Conservation (phyloP, 2,329 filamentous ascomycete genomes). For the Penicillium sp. region DNA sequence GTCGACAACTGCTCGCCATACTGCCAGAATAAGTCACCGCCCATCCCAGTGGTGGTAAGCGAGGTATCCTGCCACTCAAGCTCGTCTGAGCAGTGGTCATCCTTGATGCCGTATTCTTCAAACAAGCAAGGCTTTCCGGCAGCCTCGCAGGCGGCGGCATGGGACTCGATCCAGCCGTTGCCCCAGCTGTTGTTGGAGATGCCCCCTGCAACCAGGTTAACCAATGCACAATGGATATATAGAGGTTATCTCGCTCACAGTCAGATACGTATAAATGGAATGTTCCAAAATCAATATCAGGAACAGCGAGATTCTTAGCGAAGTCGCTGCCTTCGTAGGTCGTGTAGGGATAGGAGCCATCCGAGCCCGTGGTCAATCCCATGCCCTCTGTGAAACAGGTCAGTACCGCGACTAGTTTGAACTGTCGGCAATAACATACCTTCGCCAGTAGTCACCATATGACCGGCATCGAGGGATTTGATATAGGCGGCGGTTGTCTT, state of each 20-base stretch:
- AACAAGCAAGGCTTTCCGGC: constrained; percentile 48
- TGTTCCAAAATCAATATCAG: constrained; percentile 61
- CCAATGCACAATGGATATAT: no score
- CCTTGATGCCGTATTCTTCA: constrained; percentile 46
- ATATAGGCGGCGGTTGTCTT: constrained; percentile 63
- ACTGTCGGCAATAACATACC: constrained; percentile 23
- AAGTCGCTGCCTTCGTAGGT: constrained; percentile 59
- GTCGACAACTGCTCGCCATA: constrained; percentile 37
- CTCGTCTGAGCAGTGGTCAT: constrained; percentile 35
- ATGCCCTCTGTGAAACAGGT: constrained; percentile 56
- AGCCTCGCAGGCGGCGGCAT: constrained; percentile 45
- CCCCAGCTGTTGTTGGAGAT: constrained; percentile 49
- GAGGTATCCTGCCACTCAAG: constrained; percentile 43
- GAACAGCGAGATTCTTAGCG: constrained; percentile 36
- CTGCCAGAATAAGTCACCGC: constrained; percentile 48
- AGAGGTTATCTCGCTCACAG: constrained; percentile 38
- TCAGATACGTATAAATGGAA: constrained; percentile 57
- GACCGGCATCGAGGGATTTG: constrained; percentile 64
- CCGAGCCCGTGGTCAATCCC: constrained; percentile 51
- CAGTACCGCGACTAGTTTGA: neutral
- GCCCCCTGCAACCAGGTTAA: constrained; percentile 28
- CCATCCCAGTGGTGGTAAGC: constrained; percentile 38
- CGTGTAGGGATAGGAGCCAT: constrained; percentile 59
- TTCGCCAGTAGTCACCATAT: constrained; percentile 68
- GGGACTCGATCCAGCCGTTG: constrained; percentile 53